phyloP scores from a whole-genome alignment of 2,329 filamentous ascomycete genomes.

The Trichoderma sp. region DNA sequence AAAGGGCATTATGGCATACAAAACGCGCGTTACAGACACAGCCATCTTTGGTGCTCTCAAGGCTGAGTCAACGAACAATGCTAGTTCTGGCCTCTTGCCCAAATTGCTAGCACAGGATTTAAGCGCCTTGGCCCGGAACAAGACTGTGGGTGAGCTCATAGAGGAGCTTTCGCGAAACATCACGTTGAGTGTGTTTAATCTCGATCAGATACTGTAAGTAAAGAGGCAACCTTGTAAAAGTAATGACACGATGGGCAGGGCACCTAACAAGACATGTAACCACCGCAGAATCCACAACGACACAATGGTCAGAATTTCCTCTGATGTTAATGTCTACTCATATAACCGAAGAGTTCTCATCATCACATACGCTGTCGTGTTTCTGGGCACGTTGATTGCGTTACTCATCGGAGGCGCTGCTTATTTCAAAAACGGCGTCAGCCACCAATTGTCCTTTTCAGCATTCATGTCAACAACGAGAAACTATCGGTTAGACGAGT shows the following conservation, averaged over 20 bases:
- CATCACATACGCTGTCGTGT: not conserved
- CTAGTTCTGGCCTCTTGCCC: not conserved
- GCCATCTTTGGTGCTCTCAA: not conserved
- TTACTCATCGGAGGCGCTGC: not conserved
- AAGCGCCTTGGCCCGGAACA: not conserved
- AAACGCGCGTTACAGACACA: not conserved
- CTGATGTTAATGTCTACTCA: not conserved
- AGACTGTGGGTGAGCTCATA: not conserved
- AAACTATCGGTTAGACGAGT: not conserved
- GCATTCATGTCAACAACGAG: not conserved
- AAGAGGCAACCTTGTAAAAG: not conserved
- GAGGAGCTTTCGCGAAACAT: not conserved
- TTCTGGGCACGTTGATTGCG: not conserved
- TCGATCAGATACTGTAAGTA: not conserved
- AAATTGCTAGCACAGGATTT: not conserved
- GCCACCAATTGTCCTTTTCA: not conserved
- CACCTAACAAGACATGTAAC: not conserved
- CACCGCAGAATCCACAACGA: not conserved
- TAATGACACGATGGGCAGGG: not conserved
- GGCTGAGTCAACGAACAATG: not conserved
- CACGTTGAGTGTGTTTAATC: not conserved
- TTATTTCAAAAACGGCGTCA: not conserved
- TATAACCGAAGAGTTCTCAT: not conserved
- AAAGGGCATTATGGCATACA: not conserved
- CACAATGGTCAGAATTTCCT: not conserved